phyloP scores from a whole-genome alignment of 2,329 filamentous ascomycete genomes.

The Aspergillus fumigatus region DNA sequence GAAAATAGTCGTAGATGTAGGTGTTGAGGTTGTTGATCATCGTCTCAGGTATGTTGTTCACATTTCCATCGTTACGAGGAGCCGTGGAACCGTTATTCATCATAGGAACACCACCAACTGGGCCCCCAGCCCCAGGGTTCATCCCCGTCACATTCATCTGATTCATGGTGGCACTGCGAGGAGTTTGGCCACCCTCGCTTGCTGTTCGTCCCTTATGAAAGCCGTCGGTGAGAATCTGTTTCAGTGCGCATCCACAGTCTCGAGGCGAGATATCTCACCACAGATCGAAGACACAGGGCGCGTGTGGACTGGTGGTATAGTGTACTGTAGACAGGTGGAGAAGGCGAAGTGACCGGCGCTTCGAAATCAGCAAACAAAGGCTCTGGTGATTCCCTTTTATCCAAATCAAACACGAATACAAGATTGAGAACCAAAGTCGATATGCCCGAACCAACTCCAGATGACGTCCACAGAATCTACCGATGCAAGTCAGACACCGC shows the following conservation, averaged over 20 bases:
- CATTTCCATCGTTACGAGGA: constrained; percentile 40
- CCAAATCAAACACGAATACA: constrained; percentile 6
- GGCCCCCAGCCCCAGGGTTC: constrained; percentile 51
- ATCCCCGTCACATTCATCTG: constrained; percentile 56
- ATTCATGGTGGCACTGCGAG: constrained; percentile 45
- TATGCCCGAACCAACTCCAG: neutral
- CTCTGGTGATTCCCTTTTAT: neutral
- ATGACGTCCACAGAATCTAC: constrained; percentile 3
- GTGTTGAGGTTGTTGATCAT: constrained; percentile 52
- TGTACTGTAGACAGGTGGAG: constrained; percentile 10
- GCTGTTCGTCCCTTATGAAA: constrained; percentile 23
- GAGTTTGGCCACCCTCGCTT: constrained; percentile 33
- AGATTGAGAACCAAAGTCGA: neutral
- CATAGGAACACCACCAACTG: constrained; percentile 54
- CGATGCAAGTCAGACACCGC: constrained; percentile 2
- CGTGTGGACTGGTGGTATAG: constrained; percentile 17
- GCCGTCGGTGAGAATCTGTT: constrained; percentile 16
- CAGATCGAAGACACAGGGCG: constrained; percentile 23
- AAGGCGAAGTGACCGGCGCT: constrained; percentile 12
- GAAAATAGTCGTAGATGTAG: constrained; percentile 70
- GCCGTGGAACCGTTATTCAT: constrained; percentile 49
- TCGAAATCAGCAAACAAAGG: constrained; percentile 1
- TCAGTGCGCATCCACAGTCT: constrained; percentile 32
- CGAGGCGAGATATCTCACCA: constrained; percentile 17
- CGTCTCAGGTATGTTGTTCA: constrained; percentile 32